Percentiles rank a stretch among this genome's conserved stretches.
Evolutionary conservation across 2,329 filamentous ascomycete species (phyloP).

Genomic region (Cordyceps fumosorosea): DNA sequence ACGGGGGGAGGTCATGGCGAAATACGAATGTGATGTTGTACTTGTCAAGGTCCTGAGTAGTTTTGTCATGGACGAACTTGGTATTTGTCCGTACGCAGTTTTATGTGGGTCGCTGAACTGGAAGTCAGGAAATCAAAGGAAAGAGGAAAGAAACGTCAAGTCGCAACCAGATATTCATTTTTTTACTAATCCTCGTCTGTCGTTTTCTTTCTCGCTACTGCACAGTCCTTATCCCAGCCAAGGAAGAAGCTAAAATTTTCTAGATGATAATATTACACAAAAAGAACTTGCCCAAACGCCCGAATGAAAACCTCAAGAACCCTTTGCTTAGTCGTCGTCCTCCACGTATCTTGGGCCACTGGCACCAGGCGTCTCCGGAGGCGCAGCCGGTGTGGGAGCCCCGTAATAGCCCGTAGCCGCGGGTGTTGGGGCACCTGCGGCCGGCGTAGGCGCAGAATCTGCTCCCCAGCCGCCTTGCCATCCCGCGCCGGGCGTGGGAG

Average conservation of each 20-base stretch:
- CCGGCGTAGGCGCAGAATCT: slow-evolving; percentile 62
- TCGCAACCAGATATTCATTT: not conserved
- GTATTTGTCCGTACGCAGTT: not conserved
- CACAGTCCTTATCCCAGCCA: not conserved
- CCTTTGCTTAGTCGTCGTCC: slow-evolving; percentile 38
- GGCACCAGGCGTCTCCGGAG: slow-evolving; percentile 55
- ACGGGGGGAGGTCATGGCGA: not conserved
- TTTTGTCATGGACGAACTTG: not conserved
- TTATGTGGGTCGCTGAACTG: not conserved
- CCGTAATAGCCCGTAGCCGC: slow-evolving; percentile 54
- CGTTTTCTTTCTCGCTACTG: not conserved
- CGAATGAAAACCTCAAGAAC: not conserved
- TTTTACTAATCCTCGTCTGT: not conserved
- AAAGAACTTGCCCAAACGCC: slow-evolving; percentile 3
- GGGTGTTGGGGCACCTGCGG: slow-evolving; percentile 61
- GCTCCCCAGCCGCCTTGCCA: slow-evolving; percentile 54
- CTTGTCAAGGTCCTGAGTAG: not conserved
- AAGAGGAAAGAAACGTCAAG: not conserved
- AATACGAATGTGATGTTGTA: not conserved
- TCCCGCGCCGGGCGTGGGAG: slow-evolving; percentile 62
- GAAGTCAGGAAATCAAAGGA: too few species aligned
- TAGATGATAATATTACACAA: slow-evolving; percentile 11
- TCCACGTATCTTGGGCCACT: slow-evolving; percentile 50
- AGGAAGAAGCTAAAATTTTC: not conserved
- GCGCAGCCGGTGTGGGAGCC: slow-evolving; percentile 52